These are phyloP conservation scores for Penicillium desertorum DNA, from an alignment of 495 filamentous ascomycete species.

Conservation along the genomic window DNA sequence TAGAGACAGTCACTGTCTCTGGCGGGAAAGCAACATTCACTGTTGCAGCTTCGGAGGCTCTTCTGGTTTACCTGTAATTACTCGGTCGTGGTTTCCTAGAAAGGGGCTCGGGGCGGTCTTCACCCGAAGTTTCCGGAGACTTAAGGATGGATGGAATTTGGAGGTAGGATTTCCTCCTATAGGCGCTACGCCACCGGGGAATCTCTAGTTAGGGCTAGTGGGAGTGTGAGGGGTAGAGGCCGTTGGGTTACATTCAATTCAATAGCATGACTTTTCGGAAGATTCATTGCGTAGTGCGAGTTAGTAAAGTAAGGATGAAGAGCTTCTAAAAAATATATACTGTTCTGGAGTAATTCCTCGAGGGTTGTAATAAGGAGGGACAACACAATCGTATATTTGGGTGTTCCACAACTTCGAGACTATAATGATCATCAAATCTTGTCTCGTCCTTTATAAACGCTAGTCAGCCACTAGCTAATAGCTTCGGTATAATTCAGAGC, in stretches of 20 bases:
- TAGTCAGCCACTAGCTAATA: neutral
- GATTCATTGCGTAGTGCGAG: neutral
- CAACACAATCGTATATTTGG: too few species aligned
- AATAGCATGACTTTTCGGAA: neutral
- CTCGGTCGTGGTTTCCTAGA: neutral
- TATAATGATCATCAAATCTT: neutral
- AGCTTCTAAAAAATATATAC: neutral
- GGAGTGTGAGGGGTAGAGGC: neutral
- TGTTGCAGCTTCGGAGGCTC: conserved; percentile 54
- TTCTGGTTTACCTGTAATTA: conserved; percentile 52
- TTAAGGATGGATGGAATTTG: neutral
- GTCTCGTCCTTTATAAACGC: neutral
- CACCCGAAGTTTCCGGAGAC: neutral
- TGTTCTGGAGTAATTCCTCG: too few species aligned
- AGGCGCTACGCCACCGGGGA: conserved; percentile 7
- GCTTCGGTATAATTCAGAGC: conserved; percentile 14
- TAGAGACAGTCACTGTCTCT: conserved; percentile 40
- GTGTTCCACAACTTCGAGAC: too few species aligned
- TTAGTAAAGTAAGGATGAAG: neutral
- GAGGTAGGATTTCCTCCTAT: neutral
- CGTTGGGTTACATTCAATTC: neutral
- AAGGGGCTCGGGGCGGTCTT: neutral
- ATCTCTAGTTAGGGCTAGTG: conserved; percentile 9
- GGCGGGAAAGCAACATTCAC: conserved; percentile 48
- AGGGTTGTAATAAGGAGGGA: too few species aligned